phyloP scores from a whole-genome alignment of 2,329 filamentous ascomycete species.

The Colletotrichum sp. region DNA sequence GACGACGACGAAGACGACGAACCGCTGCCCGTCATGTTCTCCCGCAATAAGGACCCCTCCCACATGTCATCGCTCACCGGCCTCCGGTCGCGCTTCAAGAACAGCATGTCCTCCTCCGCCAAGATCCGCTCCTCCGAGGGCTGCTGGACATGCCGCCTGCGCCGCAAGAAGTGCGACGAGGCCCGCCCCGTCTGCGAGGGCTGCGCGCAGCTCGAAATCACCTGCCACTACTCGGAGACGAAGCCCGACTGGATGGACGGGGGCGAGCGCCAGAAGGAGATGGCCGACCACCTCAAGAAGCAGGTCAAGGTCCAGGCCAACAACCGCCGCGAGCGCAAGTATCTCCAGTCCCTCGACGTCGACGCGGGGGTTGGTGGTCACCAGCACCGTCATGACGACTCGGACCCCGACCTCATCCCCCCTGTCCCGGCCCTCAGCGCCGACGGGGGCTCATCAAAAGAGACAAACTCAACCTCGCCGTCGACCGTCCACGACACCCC shows the following conservation, averaged over 20 bases:
- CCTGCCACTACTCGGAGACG: constrained; percentile 55
- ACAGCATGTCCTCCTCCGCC: constrained; percentile 13
- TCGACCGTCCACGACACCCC: constrained; percentile 19
- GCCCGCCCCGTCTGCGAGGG: constrained; percentile 53
- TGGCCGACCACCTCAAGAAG: constrained; percentile 26
- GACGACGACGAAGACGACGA: neutral
- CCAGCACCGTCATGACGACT: neutral
- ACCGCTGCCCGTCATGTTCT: constrained; percentile 5
- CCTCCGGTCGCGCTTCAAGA: constrained; percentile 12
- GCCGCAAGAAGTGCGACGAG: constrained; percentile 68
- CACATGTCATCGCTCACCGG: neutral
- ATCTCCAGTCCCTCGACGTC: constrained; percentile 44
- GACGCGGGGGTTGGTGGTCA: neutral
- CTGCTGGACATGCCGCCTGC: constrained; percentile 66
- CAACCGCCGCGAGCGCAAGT: constrained; percentile 46
- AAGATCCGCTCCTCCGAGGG: constrained; percentile 49
- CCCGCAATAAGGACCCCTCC: constrained; percentile 3
- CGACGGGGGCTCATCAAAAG: constrained; percentile 10
- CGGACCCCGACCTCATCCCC: constrained; percentile 5
- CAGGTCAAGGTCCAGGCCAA: constrained; percentile 28
- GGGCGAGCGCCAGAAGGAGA: constrained; percentile 24
- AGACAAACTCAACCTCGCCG: constrained; percentile 6
- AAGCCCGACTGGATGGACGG: constrained; percentile 66
- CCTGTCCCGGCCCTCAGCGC: constrained; percentile 5
- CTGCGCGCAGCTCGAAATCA: constrained; percentile 60